Base-by-base conservation (phyloP, 1,139 yeast genomes). In the Saccharomyces hybrid region DNA sequence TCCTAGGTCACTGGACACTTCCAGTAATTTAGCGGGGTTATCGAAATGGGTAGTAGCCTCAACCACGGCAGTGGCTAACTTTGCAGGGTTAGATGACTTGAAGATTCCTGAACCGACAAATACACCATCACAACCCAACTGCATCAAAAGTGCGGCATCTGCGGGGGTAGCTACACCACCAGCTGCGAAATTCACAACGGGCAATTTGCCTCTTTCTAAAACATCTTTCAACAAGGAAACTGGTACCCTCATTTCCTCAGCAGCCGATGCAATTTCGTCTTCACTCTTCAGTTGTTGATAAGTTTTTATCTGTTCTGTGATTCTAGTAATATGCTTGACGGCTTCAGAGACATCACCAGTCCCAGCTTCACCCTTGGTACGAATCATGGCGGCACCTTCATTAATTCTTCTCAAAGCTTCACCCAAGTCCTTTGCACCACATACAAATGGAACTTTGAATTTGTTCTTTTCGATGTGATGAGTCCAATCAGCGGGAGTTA, bases 141-240 rank as follows among this genome's bases (percentile, higher is more conserved):
- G 91, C 95, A 88, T 87, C 72, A 89, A 84, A 61, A 88, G 75
- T 9, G 95, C 95, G 48, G 95, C 95, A 71, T 88, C 96, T 2
- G 93, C 84, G 29, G 96, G 96, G 9, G 95, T 86, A 9, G 95
- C 95, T 54, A 88, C 86, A 60, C 96, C 96, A 52, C 96, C 96
- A 48, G 95, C 95, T 47, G 95, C 95, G 70, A 88, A 88, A 75
- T 86, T 87, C 55, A 88, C 95, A 50, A 88, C 95, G 1, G 93
- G 93, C 61, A 88, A 78, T 62, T 83, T 82, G 47, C 89, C 89
- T 11, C 74, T 72, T 51, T 77, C 78, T 52, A 83, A 75, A 54
- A 80, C 75, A 57, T 78, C 74, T 61, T 78, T 71, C 59, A 88
- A 73, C 53, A 81, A 71, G 16, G 76, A 77, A 31, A 75, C 74